These are phyloP conservation scores for Astrocystis sublimbata DNA, from an alignment of 495 filamentous ascomycete genomes.

Conservation along the genomic window DNA sequence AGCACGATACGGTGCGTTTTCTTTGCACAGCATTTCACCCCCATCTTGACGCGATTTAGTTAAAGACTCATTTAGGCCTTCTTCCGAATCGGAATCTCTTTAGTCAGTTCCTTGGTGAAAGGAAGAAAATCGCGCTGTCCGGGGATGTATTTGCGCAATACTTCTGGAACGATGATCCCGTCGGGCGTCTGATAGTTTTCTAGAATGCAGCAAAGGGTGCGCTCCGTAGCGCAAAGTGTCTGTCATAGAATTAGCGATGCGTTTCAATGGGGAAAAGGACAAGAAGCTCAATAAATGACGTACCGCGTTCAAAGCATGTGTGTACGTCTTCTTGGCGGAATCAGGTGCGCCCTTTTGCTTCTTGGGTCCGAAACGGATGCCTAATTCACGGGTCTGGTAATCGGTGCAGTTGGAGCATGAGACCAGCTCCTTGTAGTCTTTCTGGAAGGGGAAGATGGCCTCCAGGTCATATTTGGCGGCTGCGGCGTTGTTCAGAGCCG, in stretches of 20 bases:
- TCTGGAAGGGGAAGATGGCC: slow-evolving; percentile 95
- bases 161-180: slow-evolving; percentile 71
- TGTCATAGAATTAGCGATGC: not conserved
- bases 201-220: slow-evolving; percentile 89
- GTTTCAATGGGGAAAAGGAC: not conserved
- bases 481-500: slow-evolving; percentile 90
- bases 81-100: slow-evolving; percentile 41
- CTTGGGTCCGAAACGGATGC: slow-evolving; percentile 82
- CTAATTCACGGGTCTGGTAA: slow-evolving; percentile 85
- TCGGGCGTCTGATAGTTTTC: slow-evolving; percentile 96
- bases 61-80: slow-evolving; percentile 8
- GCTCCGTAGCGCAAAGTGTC: slow-evolving; percentile 89
- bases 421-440: slow-evolving; percentile 96
- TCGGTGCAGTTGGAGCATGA: slow-evolving; percentile 96
- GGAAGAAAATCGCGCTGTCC: slow-evolving; percentile 84
- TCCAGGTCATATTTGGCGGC: slow-evolving; percentile 95
- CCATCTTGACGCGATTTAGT: not conserved
- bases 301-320: slow-evolving; percentile 82
- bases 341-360: slow-evolving; percentile 61
- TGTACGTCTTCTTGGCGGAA: slow-evolving; percentile 80
- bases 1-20: too few species aligned
- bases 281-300: not conserved
- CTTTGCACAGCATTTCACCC: too few species aligned
- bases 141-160: slow-evolving; percentile 88
- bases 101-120: slow-evolving; percentile 80